Percentiles rank a stretch among this genome's conserved stretches.
Conservation (phyloP, 2,329 filamentous ascomycete genomes). For the Aureobasidium sp. region DNA sequence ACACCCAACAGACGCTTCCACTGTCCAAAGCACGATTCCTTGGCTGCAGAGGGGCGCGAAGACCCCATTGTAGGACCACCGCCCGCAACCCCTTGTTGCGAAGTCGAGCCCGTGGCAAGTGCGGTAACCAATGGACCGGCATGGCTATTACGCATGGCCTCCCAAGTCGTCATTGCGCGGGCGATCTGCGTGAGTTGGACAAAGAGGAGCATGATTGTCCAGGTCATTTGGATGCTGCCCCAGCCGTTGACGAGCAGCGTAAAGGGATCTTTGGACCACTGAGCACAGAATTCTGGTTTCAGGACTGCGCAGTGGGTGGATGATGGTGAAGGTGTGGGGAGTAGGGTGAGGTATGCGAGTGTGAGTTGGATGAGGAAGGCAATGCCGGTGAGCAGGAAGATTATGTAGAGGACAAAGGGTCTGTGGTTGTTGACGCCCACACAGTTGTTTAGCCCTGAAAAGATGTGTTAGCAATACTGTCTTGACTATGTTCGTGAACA, state of each 20-base stretch:
- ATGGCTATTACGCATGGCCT: slow-evolving; percentile 81
- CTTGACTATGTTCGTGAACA: not conserved
- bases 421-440: slow-evolving; percentile 93
- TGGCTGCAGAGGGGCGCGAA: slow-evolving; percentile 37
- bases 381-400: slow-evolving; percentile 70
- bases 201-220: slow-evolving; percentile 94
- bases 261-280: slow-evolving; percentile 75
- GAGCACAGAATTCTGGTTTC: slow-evolving; percentile 64
- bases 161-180: slow-evolving; percentile 88
- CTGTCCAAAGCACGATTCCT: slow-evolving; percentile 63
- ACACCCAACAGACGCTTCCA: slow-evolving; percentile 83
- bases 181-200: slow-evolving; percentile 92
- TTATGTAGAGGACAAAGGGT: slow-evolving; percentile 87
- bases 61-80: slow-evolving; percentile 45
- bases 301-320: slow-evolving; percentile 62
- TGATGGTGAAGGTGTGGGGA: slow-evolving; percentile 46
- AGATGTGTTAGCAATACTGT: not conserved
- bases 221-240: slow-evolving; percentile 77
- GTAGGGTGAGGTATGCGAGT: slow-evolving; percentile 60
- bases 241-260: slow-evolving; percentile 74
- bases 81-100: slow-evolving; percentile 58
- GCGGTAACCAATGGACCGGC: slow-evolving; percentile 62
- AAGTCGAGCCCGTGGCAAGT: slow-evolving; percentile 63
- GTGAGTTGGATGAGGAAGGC: slow-evolving; percentile 63
- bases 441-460: slow-evolving; percentile 78